A percentile compares a stretch with the other conserved stretches of the same genome.
Conservation (phyloP, 2,329 filamentous ascomycete genomes). For the Alternaria dauci region DNA sequence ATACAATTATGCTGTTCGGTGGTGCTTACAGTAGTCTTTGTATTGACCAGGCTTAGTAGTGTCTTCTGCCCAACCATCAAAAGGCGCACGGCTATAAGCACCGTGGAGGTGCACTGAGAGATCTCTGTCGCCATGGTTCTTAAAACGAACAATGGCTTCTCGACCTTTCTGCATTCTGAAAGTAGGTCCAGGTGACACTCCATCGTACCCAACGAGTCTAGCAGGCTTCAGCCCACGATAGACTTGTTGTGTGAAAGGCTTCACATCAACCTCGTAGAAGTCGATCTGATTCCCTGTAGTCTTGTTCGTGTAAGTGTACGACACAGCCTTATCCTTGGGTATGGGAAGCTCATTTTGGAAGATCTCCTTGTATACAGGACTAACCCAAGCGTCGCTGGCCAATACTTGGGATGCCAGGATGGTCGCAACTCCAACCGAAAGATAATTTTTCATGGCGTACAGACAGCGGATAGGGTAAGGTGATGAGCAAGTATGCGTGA, state of each 20-base stretch:
- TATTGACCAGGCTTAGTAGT: constrained; percentile 60
- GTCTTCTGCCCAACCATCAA: constrained; percentile 66
- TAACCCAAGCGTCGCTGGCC: constrained; percentile 37
- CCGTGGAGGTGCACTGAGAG: constrained; percentile 66
- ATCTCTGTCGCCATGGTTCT: constrained; percentile 60
- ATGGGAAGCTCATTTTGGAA: constrained; percentile 55
- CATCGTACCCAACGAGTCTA: constrained; percentile 62
- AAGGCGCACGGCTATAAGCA: constrained; percentile 57
- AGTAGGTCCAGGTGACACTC: constrained; percentile 64
- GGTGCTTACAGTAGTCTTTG: constrained; percentile 53
- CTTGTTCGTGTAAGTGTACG: constrained; percentile 43
- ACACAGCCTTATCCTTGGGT: constrained; percentile 54
- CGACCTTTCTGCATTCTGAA: constrained; percentile 59
- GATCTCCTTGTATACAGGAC: constrained; percentile 49
- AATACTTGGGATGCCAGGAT: constrained; percentile 24
- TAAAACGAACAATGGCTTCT: constrained; percentile 64
- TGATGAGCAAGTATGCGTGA: constrained; percentile 17
- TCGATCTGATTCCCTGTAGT: constrained; percentile 54
- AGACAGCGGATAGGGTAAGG: background rate
- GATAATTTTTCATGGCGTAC: constrained; percentile 25
- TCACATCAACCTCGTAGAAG: constrained; percentile 58
- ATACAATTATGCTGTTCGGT: background rate
- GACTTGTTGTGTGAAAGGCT: constrained; percentile 54
- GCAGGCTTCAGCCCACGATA: constrained; percentile 55
- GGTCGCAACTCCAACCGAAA: constrained; percentile 22